Base-by-base conservation (phyloP, 1,284 basidiomycete genomes). In the Xerocomus minutiporus region DNA sequence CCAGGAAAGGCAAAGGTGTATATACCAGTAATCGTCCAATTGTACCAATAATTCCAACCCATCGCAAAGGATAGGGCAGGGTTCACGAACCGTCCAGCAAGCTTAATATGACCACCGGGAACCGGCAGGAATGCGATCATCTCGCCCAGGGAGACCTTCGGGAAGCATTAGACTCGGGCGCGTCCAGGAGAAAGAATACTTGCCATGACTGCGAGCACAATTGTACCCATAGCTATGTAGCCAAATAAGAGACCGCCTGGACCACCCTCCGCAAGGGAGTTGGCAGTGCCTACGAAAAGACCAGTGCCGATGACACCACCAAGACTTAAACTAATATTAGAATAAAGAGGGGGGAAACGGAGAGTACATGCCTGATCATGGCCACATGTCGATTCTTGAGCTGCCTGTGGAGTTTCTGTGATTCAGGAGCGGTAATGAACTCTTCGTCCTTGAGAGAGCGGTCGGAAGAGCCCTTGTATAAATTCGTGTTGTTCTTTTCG, bases 261-360 rank as follows among this genome's bases (percentile, higher is more conserved):
- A 28, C 84, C 86, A 51, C 83, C 84, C 54, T 77, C 65, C 26
- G 57, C 61, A 17, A 88, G 69, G 26, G 82, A 71, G 45, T 53
- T 76, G 3, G 80, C 84, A 9, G 84, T 87, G 48, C 86, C 85
- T 56, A 88, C 68, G 68, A 84, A 84, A 26, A 86, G 72, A 58
- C 82, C 81, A 51, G 86, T 89, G 52, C 87, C 88, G 58, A 90
- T 89, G 54, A 90, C 88, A 71, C 87, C 85, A 49, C 81, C 81
- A 47, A 83, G 84, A 73, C 75, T 20, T 77, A 20, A 5, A 48
- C 3, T 31, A 26, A 25, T 11, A 3, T 43, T n/a, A 25, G 20
- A 39, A 26, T 5, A n/a, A 31, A 8, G n/a, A 11, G 20, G n/a
- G 20, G 20, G 12, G 36, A 11, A 4, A 12, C 43, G 52, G 13